phyloP scores from a whole-genome alignment of 2,329 filamentous ascomycete species.

The Emergomyces pasteurianus region DNA sequence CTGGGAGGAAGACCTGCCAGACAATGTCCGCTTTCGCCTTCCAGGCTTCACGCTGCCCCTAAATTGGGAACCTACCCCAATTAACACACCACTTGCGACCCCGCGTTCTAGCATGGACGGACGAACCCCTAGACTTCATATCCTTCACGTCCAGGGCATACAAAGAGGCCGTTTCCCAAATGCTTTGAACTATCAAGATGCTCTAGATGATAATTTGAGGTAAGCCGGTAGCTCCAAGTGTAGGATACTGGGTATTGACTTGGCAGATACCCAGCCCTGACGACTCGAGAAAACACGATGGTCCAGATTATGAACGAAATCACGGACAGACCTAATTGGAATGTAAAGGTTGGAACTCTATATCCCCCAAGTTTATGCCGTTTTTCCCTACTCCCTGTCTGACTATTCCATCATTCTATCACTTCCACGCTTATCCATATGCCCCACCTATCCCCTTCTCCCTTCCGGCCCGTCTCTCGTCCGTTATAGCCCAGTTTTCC shows the following conservation, averaged over 20 bases:
- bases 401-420: background rate
- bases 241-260: background rate
- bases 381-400: background rate
- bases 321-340: slow-evolving; percentile 26
- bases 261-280: slow-evolving; percentile 1
- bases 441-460: too few relatives aligned
- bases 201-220: background rate
- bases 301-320: slow-evolving; percentile 23
- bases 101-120: background rate
- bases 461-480: background rate
- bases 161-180: background rate
- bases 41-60: slow-evolving; percentile 3
- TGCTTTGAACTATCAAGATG: slow-evolving; percentile 1
- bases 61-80: background rate
- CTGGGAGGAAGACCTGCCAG: background rate
- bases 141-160: background rate
- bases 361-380: background rate
- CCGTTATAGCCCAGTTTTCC: background rate
- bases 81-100: background rate
- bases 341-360: slow-evolving; percentile 17
- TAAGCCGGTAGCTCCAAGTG: background rate
- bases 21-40: background rate
- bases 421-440: too few relatives aligned
- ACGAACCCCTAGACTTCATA: background rate
- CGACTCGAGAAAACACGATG: slow-evolving; percentile 21